Evolutionary conservation across 2,329 filamentous ascomycete genomes (phyloP).

Genomic region (Lasiodiplodia theobromae): DNA sequence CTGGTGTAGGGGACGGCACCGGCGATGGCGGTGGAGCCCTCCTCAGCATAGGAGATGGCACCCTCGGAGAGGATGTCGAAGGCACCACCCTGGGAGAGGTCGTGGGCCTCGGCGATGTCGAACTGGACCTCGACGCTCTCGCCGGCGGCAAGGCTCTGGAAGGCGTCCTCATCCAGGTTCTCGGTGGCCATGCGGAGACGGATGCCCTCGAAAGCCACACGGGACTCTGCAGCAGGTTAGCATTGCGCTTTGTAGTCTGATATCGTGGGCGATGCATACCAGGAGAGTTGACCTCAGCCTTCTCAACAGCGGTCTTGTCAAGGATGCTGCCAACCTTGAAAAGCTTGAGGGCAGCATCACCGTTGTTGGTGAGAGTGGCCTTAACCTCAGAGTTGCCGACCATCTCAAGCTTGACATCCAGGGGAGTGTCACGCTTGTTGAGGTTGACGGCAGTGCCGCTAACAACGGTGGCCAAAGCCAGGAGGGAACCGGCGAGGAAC

Average conservation of each 20-base stretch:
- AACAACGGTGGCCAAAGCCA: slow-evolving; percentile 2
- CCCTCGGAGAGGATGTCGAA: slow-evolving; percentile 61
- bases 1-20: slow-evolving; percentile 65
- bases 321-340: slow-evolving; percentile 63
- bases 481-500: slow-evolving; percentile 9
- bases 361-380: slow-evolving; percentile 62
- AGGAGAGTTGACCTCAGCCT: slow-evolving; percentile 58
- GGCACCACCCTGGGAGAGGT: slow-evolving; percentile 59
- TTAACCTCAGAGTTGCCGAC: slow-evolving; percentile 62
- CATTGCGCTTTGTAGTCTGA: no score
- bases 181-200: slow-evolving; percentile 57
- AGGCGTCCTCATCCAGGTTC: slow-evolving; percentile 57
- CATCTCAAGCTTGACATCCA: slow-evolving; percentile 34
- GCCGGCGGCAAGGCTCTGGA: slow-evolving; percentile 56
- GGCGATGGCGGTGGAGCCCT: slow-evolving; percentile 60
- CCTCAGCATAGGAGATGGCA: slow-evolving; percentile 62
- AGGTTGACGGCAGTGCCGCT: slow-evolving; percentile 18
- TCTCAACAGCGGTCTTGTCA: slow-evolving; percentile 61
- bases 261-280: slow-evolving; percentile 45
- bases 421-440: slow-evolving; percentile 21
- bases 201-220: slow-evolving; percentile 62
- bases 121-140: slow-evolving; percentile 62
- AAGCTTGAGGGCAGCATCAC: slow-evolving; percentile 57
- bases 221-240: slow-evolving; percentile 42
- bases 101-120: slow-evolving; percentile 64